Evolutionary conservation across 176 grass and related monocot species (phyloP), one percentile per base, ranked within the genome.

Genomic region (Avena eriantha): DNA sequence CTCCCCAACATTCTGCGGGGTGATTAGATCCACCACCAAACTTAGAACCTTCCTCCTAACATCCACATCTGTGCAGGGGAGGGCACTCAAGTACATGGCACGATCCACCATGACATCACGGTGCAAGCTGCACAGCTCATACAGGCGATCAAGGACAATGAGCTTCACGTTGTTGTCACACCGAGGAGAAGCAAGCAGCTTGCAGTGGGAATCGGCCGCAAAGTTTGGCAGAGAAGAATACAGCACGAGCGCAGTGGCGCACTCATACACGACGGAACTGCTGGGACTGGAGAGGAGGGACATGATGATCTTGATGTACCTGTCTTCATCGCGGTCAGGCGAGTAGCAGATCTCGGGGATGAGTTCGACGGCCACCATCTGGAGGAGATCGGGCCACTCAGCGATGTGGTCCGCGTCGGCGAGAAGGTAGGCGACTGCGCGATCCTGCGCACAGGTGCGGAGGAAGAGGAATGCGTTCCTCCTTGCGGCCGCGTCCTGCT

Each of bases 151-250:
- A 55, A 95, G 80, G 53, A 95, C 65, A 64, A 95, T 85, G 35
- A 95, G 90, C 83, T 90, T 92, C 53, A 95, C 90, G 78, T 89
- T 95, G 46, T 95, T 95, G 69, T 95, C 93, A 8, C 91, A 91
- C 79, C 89, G 14, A 53, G 50, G 88, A 2, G 88, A 93, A 0
- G 83, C 78, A 1, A 95, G 82, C 66, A 95, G 66, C 78, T 93
- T 80, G 54, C 90, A 95, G 71, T 95, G 93, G 0, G 93, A 1
- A 88, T 93, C 29, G 91, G 93, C 50, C 2, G 86, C 93, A 0
- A 95, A 10, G 90, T 53, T 53, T 17, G 50, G 50, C 88, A 0
- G 83, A 89, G 35, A 95, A 86, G 4, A 95, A 53, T 53, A 53
- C 50, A 53, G 17, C 3, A 53, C 50, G 88, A 0, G 88, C 74